Evolutionary conservation across 1,284 basidiomycete species (phyloP).

Genomic region (Cystobasidium pallidum): DNA sequence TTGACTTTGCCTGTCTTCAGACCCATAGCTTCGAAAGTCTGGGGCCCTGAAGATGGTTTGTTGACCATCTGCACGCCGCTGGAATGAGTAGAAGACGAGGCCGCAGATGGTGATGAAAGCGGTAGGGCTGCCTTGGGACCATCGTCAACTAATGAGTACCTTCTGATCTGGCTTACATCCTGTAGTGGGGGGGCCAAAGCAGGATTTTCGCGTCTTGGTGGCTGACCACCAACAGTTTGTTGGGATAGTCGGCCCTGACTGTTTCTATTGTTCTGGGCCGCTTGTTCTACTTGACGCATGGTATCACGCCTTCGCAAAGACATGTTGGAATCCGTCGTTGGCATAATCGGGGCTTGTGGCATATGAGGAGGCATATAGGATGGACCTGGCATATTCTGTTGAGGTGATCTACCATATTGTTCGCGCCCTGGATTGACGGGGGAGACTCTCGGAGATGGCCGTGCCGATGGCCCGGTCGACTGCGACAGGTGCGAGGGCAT

Average conservation of each 20-base stretch:
- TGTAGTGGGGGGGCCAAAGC: neutral
- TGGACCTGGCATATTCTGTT: neutral
- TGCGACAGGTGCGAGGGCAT: conserved; percentile 10
- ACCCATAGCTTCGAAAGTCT: conserved; percentile 89
- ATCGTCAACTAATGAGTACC: conserved; percentile 43
- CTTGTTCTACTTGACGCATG: conserved; percentile 49
- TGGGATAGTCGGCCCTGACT: conserved; percentile 5
- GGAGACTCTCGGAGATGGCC: conserved; percentile 9
- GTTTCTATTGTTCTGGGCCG: conserved; percentile 30
- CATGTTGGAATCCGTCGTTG: conserved; percentile 39
- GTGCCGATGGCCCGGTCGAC: neutral
- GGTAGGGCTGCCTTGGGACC: conserved; percentile 33
- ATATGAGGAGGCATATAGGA: neutral
- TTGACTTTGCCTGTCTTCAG: conserved; percentile 52
- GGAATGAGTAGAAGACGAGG: conserved; percentile 30
- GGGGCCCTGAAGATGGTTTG: conserved; percentile 60
- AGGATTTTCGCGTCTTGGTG: conserved; percentile 12
- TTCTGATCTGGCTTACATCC: conserved; percentile 15
- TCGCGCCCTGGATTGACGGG: conserved; percentile 5
- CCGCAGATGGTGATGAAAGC: conserved; percentile 35
- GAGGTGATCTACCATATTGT: conserved; percentile 11
- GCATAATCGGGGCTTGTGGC: conserved; percentile 13
- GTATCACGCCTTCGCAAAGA: conserved; percentile 47
- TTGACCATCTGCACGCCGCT: conserved; percentile 41
- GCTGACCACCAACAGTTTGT: neutral